Conservation (phyloP, 2,329 filamentous ascomycete genomes). For the Orbilia ellipsospora region DNA sequence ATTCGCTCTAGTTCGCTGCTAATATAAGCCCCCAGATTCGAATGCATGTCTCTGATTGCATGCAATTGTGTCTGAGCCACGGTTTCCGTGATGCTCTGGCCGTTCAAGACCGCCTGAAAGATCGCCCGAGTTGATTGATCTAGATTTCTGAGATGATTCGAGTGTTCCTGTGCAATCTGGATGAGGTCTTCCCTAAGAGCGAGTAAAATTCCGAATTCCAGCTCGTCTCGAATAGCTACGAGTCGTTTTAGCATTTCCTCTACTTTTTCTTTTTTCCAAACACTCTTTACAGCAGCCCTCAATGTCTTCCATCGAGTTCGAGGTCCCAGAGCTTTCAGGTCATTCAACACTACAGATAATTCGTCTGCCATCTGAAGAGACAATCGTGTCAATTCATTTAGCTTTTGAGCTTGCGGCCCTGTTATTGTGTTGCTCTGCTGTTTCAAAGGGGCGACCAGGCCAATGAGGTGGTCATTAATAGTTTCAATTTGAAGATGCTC, state of each 20-base stretch:
- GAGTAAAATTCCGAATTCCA: background rate
- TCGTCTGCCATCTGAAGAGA: background rate
- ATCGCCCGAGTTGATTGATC: background rate
- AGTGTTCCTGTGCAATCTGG: background rate
- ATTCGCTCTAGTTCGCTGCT: too few species aligned
- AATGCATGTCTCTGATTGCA: too few species aligned
- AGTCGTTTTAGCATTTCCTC: background rate
- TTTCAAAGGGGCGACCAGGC: background rate
- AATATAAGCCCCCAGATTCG: too few species aligned
- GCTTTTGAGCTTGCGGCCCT: background rate
- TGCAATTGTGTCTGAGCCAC: too few species aligned
- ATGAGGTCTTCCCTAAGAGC: background rate
- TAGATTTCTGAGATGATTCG: background rate
- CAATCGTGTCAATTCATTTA: background rate
- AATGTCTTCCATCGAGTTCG: background rate
- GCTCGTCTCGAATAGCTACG: background rate
- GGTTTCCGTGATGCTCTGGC: too few species aligned
- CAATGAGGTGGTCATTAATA: background rate
- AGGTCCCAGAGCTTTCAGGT: background rate
- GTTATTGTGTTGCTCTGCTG: background rate
- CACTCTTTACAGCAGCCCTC: background rate
- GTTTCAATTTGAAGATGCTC: constrained; percentile 1
- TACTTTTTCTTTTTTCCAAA: background rate
- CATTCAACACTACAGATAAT: background rate
- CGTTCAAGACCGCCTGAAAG: too few species aligned